Evolutionary conservation across 305 asterid species (phyloP).

Genomic region (Fraxinus xanthoxyloides): DNA sequence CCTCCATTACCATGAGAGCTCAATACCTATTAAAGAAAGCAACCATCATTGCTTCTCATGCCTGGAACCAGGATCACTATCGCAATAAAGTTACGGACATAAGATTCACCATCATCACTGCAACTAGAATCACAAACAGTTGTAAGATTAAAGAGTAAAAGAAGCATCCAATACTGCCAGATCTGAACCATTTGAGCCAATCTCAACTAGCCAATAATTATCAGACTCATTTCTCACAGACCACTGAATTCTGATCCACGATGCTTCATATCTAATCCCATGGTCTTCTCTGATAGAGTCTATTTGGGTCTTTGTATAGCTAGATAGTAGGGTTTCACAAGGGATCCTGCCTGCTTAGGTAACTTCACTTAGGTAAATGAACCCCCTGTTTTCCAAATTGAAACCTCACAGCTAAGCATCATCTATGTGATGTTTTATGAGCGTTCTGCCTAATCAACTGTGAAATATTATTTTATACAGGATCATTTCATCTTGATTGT

Average conservation of each 20-base stretch:
- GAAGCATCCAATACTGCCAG: slow-evolving; percentile 4
- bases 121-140: neutral
- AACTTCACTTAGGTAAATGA: neutral
- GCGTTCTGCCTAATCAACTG: slow-evolving; percentile 24
- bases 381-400: neutral
- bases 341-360: neutral
- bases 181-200: slow-evolving; percentile 5
- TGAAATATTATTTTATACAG: slow-evolving; percentile 39
- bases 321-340: neutral
- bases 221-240: neutral
- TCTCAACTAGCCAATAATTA: neutral
- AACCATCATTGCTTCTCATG: slow-evolving; percentile 3
- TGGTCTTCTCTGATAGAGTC: neutral
- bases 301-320: neutral
- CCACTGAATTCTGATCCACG: neutral
- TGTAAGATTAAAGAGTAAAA: neutral
- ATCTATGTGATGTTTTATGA: slow-evolving; percentile 10
- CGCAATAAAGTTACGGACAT: neutral
- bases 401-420: slow-evolving; percentile 10
- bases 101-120: slow-evolving; percentile 8
- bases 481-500: slow-evolving; percentile 84
- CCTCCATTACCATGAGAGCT: slow-evolving; percentile 1
- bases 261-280: neutral
- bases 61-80: slow-evolving; percentile 5
- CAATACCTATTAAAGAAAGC: neutral